Percentiles rank a stretch among this genome's conserved stretches.
Conservation (phyloP, 1,284 basidiomycete genomes). For the Vanrija pseudolonga region DNA sequence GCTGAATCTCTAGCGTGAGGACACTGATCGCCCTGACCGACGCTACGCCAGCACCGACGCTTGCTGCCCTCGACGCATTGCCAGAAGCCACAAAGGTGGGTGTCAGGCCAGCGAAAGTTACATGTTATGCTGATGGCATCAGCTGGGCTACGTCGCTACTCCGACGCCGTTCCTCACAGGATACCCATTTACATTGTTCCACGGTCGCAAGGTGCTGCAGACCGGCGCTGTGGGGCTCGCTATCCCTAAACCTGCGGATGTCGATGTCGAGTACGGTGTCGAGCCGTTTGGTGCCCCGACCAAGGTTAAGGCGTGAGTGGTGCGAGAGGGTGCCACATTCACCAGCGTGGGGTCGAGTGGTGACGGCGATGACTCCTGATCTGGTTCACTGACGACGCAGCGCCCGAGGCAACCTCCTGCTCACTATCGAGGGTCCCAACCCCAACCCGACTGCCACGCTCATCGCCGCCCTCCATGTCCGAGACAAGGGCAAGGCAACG, state of each 20-base stretch:
- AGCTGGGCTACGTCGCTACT: slow-evolving; percentile 69
- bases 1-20: slow-evolving; percentile 8
- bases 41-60: slow-evolving; percentile 27
- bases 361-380: no score
- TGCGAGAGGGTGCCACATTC: no score
- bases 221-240: slow-evolving; percentile 72
- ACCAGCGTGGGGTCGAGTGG: no score
- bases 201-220: slow-evolving; percentile 58
- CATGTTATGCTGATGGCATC: not conserved
- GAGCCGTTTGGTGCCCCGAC: slow-evolving; percentile 56
- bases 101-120: slow-evolving; percentile 2
- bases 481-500: slow-evolving; percentile 16
- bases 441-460: slow-evolving; percentile 69
- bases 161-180: slow-evolving; percentile 84
- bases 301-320: slow-evolving; percentile 58
- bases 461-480: slow-evolving; percentile 57
- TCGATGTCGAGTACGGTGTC: slow-evolving; percentile 56
- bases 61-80: slow-evolving; percentile 36
- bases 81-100: slow-evolving; percentile 57
- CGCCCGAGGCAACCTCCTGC: slow-evolving; percentile 73
- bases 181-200: slow-evolving; percentile 69
- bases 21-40: slow-evolving; percentile 35
- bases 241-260: slow-evolving; percentile 45
- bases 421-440: slow-evolving; percentile 53
- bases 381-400: slow-evolving; percentile 52